Base-by-base conservation (phyloP, 164 flowering plant genomes). In the Euptelea pleiosperma region DNA sequence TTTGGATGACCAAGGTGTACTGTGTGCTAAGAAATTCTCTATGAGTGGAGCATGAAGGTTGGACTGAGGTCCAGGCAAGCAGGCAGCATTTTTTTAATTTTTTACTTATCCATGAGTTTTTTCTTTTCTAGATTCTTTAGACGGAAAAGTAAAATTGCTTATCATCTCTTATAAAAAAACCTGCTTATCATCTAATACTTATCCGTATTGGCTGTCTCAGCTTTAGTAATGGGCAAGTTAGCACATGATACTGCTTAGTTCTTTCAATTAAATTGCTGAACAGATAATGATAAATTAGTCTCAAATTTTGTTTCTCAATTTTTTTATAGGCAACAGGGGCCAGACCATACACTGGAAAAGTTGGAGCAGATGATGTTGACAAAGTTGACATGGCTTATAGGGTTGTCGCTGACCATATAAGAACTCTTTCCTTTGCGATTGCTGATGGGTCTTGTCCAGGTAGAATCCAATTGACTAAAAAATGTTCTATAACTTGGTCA, bases 361-460 rank as follows among this genome's bases (percentile, higher is more conserved):
- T 94, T 78, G 99, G 99, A 46, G 25, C 62, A 2, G 98, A 91
- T 65, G 99, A 94, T 70, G 77, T 66, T 6, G 96, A 89, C 75
- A 86, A 77, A 28, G 75, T 89, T 73, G 98, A 94, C 68, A 91
- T 91, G 99, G 98, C 99, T 25, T 94, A 94, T 50, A 81, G 99
- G 74, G 99, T 94, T 72, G 94, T 94, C 31, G 98, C 96, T 59
- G 96, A 94, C 60, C 98, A 94, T 62, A 91, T 94, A 53, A 82
- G 99, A 75, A 94, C 99, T 62, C 82, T 94, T 58, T 91, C 96
- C 14, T 85, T 94, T 84, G 99, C 98, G 40, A 94, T 94, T 73
- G 97, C 96, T 67, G 99, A 94, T 83, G 98, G 98, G 2, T 87
- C 99, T 63, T 72, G 96, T 61, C 99, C 99, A 75, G 99, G 99